phyloP scores from a whole-genome alignment of 257 asterid species.

The Solanum microdontum region DNA sequence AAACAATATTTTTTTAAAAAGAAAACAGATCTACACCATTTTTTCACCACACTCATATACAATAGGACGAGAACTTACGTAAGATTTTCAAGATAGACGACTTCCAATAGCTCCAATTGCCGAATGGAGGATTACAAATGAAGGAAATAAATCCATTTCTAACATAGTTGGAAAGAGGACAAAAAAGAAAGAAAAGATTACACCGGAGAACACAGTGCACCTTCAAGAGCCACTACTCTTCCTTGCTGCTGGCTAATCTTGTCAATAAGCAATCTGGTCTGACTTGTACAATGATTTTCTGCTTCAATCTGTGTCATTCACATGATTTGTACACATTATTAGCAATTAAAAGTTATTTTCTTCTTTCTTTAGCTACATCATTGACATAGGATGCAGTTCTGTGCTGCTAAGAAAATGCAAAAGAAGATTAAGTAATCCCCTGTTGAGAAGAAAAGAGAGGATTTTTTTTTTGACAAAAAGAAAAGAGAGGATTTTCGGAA shows the following conservation, averaged over 20 bases:
- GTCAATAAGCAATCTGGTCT: constrained; percentile 64
- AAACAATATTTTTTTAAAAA: neutral
- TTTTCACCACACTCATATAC: neutral
- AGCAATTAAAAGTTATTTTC: neutral
- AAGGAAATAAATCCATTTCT: neutral
- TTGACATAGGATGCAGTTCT: neutral
- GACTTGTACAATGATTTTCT: constrained; percentile 81
- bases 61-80: neutral
- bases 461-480: too few relatives aligned
- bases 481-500: neutral
- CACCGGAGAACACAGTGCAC: constrained; percentile 26
- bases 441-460: neutral
- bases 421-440: neutral
- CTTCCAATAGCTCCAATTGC: neutral
- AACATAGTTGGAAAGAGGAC: neutral
- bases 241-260: constrained; percentile 86
- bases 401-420: neutral
- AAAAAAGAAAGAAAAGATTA: neutral
- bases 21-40: neutral
- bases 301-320: constrained; percentile 65
- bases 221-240: constrained; percentile 64
- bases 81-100: neutral
- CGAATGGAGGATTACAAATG: neutral
- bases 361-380: neutral
- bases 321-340: neutral